phyloP scores from a whole-genome alignment of 305 asterid genomes.

The Withania somnifera region DNA sequence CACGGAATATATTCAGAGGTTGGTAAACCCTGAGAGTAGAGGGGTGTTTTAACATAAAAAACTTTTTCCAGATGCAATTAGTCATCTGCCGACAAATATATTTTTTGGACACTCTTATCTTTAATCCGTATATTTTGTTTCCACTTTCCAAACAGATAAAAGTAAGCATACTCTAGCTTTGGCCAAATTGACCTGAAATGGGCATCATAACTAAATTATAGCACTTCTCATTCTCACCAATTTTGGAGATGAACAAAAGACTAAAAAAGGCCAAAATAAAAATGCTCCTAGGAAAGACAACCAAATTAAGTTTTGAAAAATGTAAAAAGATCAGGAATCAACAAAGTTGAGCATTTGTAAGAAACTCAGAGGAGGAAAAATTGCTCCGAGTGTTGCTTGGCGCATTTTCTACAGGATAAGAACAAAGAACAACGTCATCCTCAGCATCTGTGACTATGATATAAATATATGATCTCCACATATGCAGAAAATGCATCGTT shows the following conservation, averaged over 20 bases:
- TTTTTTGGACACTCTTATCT: background rate
- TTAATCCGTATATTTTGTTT: background rate
- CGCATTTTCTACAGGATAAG: background rate
- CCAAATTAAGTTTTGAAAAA: background rate
- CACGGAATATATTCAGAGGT: background rate
- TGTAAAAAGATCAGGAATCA: background rate
- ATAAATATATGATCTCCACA: background rate
- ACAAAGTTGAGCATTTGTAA: background rate
- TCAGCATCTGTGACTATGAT: conserved; percentile 1
- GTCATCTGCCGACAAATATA: background rate
- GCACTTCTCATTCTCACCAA: background rate
- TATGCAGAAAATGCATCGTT: conserved; percentile 5
- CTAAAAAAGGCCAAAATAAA: background rate
- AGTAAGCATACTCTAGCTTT: background rate
- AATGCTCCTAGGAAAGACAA: background rate
- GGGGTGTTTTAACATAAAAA: background rate
- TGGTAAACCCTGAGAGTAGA: background rate
- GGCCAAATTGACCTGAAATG: conserved; percentile 2
- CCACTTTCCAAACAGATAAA: background rate
- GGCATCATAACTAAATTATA: background rate
- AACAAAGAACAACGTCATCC: background rate
- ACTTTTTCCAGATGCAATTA: background rate
- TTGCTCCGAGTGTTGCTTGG: background rate
- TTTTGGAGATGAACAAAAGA: background rate
- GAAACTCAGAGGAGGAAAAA: background rate